A percentile compares a stretch with the other conserved stretches of the same genome.
Conservation (phyloP, 176 grass and related monocot species). For the Tillandsia fasciculata region DNA sequence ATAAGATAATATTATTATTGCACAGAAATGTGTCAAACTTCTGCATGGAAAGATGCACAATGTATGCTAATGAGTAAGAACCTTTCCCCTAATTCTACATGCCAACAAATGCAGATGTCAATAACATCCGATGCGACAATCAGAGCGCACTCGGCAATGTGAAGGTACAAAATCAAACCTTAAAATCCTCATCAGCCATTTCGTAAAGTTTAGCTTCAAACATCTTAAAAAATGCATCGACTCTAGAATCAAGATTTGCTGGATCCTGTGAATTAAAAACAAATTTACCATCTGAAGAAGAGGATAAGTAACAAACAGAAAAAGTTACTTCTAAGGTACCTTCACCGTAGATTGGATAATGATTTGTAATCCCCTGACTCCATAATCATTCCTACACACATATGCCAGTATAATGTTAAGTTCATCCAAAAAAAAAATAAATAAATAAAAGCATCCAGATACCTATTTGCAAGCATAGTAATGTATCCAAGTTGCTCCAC, state of each 20-base stretch:
- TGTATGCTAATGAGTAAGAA: no score
- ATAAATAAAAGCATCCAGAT: neutral
- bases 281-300: slow-evolving; percentile 20
- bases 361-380: slow-evolving; percentile 67
- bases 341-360: slow-evolving; percentile 92
- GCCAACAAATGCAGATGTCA: neutral
- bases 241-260: slow-evolving; percentile 64
- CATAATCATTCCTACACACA: slow-evolving; percentile 59
- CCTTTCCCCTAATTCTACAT: no score
- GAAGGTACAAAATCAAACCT: slow-evolving; percentile 39
- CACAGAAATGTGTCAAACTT: no score
- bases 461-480: slow-evolving; percentile 59
- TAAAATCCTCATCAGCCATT: slow-evolving; percentile 72
- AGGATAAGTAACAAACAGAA: slow-evolving; percentile 10
- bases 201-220: slow-evolving; percentile 62
- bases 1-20: no score
- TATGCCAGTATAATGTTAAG: neutral
- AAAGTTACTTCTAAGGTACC: slow-evolving; percentile 23
- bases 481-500: slow-evolving; percentile 99
- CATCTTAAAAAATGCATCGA: slow-evolving; percentile 62
- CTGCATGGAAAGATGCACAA: no score
- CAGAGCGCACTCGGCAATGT: neutral
- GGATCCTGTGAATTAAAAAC: slow-evolving; percentile 53
- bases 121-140: neutral
- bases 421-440: neutral